These are phyloP conservation scores for Acephala macrosclerotiorum DNA, from an alignment of 2,329 filamentous ascomycete species.

Conservation along the genomic window DNA sequence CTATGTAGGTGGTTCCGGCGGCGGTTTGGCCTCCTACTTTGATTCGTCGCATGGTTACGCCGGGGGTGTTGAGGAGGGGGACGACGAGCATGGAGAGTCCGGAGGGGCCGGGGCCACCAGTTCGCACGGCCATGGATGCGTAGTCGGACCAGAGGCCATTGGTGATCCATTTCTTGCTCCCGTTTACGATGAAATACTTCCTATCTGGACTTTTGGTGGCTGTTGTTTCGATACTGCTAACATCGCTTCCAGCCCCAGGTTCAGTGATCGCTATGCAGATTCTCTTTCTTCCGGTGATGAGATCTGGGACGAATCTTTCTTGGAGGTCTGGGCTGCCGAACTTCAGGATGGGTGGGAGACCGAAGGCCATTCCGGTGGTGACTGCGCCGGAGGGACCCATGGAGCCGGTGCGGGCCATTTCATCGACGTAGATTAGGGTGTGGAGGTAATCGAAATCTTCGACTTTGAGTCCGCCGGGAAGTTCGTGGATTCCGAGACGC, in stretches of 20 bases:
- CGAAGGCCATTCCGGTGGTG: slow-evolving; percentile 76
- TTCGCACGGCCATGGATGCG: slow-evolving; percentile 75
- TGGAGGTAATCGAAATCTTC: slow-evolving; percentile 80
- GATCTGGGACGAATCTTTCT: slow-evolving; percentile 70
- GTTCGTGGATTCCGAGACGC: slow-evolving; percentile 68
- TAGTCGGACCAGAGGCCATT: slow-evolving; percentile 76
- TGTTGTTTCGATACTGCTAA: slow-evolving; percentile 75
- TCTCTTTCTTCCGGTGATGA: slow-evolving; percentile 71
- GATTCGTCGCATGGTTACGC: slow-evolving; percentile 72
- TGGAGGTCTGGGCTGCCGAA: slow-evolving; percentile 69
- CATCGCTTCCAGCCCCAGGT: slow-evolving; percentile 76
- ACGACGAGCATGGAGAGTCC: slow-evolving; percentile 75
- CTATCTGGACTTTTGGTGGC: slow-evolving; percentile 68
- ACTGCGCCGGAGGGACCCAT: slow-evolving; percentile 69
- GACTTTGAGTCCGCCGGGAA: slow-evolving; percentile 70
- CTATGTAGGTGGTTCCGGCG: slow-evolving; percentile 77
- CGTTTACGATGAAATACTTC: slow-evolving; percentile 74
- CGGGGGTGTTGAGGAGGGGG: slow-evolving; percentile 70
- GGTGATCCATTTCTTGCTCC: slow-evolving; percentile 82
- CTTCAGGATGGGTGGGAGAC: slow-evolving; percentile 74
- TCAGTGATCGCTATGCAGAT: slow-evolving; percentile 83
- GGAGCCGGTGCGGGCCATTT: slow-evolving; percentile 71
- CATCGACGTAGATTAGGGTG: slow-evolving; percentile 73
- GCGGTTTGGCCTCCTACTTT: slow-evolving; percentile 70
- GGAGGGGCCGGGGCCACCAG: slow-evolving; percentile 65